Conservation (phyloP, 805 yeast species). For the Saccharomycopsis sp. region DNA sequence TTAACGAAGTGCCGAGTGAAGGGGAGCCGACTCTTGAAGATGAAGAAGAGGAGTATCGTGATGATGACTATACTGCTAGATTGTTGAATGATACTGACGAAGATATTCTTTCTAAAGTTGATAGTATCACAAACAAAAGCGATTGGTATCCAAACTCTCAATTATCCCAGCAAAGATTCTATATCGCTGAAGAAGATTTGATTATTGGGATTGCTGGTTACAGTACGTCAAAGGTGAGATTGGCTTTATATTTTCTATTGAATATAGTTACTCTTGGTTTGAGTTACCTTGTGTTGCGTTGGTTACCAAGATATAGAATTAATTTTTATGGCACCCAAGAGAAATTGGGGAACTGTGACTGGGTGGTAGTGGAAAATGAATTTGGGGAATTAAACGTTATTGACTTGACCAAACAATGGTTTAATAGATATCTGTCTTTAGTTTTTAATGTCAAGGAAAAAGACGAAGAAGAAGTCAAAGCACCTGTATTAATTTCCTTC, state of each 20-base stretch:
- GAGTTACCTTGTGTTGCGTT: slow-evolving; percentile 64
- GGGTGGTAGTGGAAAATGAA: slow-evolving; percentile 93
- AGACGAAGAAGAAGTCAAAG: slow-evolving; percentile 27
- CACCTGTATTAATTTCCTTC: slow-evolving; percentile 65
- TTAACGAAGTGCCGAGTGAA: neutral
- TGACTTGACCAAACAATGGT: slow-evolving; percentile 50
- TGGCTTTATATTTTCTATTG: slow-evolving; percentile 42
- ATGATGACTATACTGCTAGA: slow-evolving; percentile 16
- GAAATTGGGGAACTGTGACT: slow-evolving; percentile 77
- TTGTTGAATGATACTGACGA: slow-evolving; percentile 15
- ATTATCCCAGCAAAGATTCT: slow-evolving; percentile 66
- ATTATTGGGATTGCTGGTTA: slow-evolving; percentile 95
- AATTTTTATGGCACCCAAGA: slow-evolving; percentile 54
- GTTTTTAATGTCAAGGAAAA: slow-evolving; percentile 39
- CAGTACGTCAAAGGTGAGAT: slow-evolving; percentile 41
- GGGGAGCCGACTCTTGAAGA: slow-evolving; percentile 6
- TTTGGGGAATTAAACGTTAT: slow-evolving; percentile 74
- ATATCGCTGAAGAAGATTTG: slow-evolving; percentile 91
- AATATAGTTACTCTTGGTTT: slow-evolving; percentile 63
- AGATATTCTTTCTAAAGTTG: neutral
- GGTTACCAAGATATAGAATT: slow-evolving; percentile 79
- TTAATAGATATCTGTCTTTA: slow-evolving; percentile 65
- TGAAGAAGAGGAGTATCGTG: slow-evolving; percentile 24
- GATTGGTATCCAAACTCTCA: slow-evolving; percentile 37
- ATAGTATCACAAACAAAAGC: slow-evolving; percentile 24